Evolutionary conservation across 2,329 filamentous ascomycete genomes (phyloP), one percentile per base, ranked within the genome.

Genomic region (Ophiocordyceps unilateralis): DNA sequence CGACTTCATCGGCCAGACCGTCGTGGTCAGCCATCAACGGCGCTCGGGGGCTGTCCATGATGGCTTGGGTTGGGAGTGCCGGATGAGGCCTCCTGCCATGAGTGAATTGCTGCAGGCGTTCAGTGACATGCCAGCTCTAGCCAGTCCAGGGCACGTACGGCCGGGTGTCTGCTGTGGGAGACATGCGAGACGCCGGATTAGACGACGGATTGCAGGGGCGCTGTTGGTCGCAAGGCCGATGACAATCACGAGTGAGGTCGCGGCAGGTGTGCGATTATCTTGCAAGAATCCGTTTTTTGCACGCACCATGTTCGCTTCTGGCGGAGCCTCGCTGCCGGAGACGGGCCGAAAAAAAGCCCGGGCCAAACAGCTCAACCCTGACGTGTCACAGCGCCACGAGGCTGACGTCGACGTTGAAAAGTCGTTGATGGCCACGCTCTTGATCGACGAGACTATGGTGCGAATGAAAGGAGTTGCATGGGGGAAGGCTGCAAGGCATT

Each of bases 21-120:
- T 49, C 44, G 44, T 48, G 19, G 28, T n/a, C 47, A 22, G 61
- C 50, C 46, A 66, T 66, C 39, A 66, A 53, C 41, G 62, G 63
- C 45, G 56, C 62, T 44, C 63, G 58, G 2, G 59, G 52, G 49
- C 55, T 55, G 41, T 41, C 40, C 32, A 36, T 36, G 32, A n/a
- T 36, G 32, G 19, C n/a, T 17, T n/a, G 32, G 17, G 9, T 19
- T 20, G n/a, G 32, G 5, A 9, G n/a, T 7, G 32, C 32, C 32
- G n/a, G 32, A 34, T 9, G n/a, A 9, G 32, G 15, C 15, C 32
- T n/a, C 28, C n/a, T 36, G 32, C 32, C 32, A 36, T 20, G 32
- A 6, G 11, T 36, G n/a, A 36, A 15, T 5, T 5, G n/a, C 32
- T 17, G 10, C 17, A 10, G 32, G 17, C n/a, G 2, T 6, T 36